A percentile compares a stretch with the other conserved stretches of the same genome.
These are phyloP conservation scores for Cyberlindnera meyerae DNA, from an alignment of 805 yeast genomes.

Conservation along the genomic window DNA sequence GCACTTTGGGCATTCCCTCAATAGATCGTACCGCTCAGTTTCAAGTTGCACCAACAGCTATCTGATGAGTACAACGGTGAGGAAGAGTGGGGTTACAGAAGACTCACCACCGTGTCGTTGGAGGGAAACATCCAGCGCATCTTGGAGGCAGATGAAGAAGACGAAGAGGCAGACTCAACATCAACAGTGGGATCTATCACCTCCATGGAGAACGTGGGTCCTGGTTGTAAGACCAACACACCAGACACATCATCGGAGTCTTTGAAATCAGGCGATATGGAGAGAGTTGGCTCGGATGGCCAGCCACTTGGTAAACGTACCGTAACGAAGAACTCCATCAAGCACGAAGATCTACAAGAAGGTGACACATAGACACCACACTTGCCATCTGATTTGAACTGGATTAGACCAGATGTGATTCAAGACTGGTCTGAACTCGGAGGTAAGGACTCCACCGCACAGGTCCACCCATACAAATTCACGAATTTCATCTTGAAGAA, in stretches of 20 bases:
- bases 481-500: constrained; percentile 78
- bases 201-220: constrained; percentile 12
- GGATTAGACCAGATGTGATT: constrained; percentile 67
- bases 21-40: constrained; percentile 85
- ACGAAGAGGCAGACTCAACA: constrained; percentile 11
- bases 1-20: constrained; percentile 98
- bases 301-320: constrained; percentile 29
- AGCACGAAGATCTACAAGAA: constrained; percentile 23
- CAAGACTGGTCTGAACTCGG: constrained; percentile 77
- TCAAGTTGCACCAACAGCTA: constrained; percentile 77
- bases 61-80: constrained; percentile 79
- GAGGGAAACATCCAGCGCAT: constrained; percentile 67
- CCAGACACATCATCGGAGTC: constrained; percentile 14
- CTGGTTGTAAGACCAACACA: constrained; percentile 18
- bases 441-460: constrained; percentile 85
- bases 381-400: constrained; percentile 63
- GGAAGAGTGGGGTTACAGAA: constrained; percentile 87
- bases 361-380: constrained; percentile 15
- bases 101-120: constrained; percentile 77
- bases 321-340: constrained; percentile 31
- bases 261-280: constrained; percentile 10
- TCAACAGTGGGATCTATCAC: constrained; percentile 4
- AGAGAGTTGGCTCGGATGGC: constrained; percentile 13
- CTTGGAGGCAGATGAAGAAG: constrained; percentile 20
- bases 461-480: constrained; percentile 92